phyloP scores from a whole-genome alignment of 805 yeast species.

The Ogataea angusta region DNA sequence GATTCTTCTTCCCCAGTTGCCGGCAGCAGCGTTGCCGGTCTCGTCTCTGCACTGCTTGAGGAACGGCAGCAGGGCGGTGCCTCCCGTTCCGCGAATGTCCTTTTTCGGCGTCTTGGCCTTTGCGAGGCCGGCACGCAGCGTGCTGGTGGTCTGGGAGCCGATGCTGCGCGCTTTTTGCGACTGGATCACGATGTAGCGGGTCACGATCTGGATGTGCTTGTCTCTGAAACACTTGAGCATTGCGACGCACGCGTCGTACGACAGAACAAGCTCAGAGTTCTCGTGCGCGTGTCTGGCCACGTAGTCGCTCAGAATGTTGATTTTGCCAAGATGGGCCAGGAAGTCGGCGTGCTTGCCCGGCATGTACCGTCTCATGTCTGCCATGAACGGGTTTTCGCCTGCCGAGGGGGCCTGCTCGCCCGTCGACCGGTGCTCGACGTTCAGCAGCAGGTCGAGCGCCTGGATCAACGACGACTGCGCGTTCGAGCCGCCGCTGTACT shows the following conservation, averaged over 20 bases:
- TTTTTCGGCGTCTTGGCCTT: constrained; percentile 38
- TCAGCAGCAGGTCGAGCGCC: constrained; percentile 72
- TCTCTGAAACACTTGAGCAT: constrained; percentile 87
- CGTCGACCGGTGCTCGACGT: constrained; percentile 75
- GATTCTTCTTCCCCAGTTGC: constrained; percentile 82
- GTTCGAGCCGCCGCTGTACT: constrained; percentile 85
- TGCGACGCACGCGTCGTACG: constrained; percentile 87
- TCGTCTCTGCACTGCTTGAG: constrained; percentile 95
- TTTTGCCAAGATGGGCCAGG: constrained; percentile 54
- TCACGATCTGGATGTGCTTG: constrained; percentile 89
- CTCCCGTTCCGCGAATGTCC: constrained; percentile 85
- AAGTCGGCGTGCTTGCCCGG: constrained; percentile 83
- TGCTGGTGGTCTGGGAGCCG: constrained; percentile 47
- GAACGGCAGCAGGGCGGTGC: constrained; percentile 87
- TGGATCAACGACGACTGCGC: constrained; percentile 92
- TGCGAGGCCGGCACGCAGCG: constrained; percentile 66
- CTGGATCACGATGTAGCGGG: constrained; percentile 80
- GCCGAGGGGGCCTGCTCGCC: constrained; percentile 37
- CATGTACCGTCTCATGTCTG: constrained; percentile 87
- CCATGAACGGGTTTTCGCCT: constrained; percentile 51
- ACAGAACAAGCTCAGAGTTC: constrained; percentile 56
- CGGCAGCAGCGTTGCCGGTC: constrained; percentile 91
- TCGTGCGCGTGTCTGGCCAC: constrained; percentile 43
- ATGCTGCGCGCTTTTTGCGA: constrained; percentile 54
- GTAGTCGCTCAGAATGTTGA: constrained; percentile 60